Evolutionary conservation across 129 eudicot species (phyloP).

Genomic region (Mikania micrantha): DNA sequence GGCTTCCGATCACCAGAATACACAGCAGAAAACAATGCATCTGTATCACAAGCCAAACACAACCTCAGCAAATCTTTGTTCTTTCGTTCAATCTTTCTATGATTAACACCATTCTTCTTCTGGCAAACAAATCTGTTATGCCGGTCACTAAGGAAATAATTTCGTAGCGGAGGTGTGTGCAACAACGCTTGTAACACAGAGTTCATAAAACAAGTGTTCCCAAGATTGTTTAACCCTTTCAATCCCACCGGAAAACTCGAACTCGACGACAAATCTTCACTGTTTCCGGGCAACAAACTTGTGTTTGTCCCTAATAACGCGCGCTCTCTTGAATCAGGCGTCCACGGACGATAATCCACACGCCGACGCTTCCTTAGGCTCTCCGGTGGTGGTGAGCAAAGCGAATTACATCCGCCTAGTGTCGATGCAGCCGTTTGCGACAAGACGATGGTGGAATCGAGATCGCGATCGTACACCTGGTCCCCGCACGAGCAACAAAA

Average conservation of each 20-base stretch:
- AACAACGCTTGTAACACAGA: slow-evolving; percentile 92
- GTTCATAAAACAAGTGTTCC: slow-evolving; percentile 90
- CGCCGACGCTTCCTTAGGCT: slow-evolving; percentile 64
- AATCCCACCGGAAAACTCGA: slow-evolving; percentile 51
- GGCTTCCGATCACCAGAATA: slow-evolving; percentile 69
- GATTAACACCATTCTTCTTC: slow-evolving; percentile 37
- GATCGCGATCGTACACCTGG: slow-evolving; percentile 76
- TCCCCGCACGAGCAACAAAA: slow-evolving; percentile 61
- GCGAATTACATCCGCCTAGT: slow-evolving; percentile 29
- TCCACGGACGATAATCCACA: slow-evolving; percentile 64
- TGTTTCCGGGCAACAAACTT: slow-evolving; percentile 16
- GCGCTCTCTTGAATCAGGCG: slow-evolving; percentile 41
- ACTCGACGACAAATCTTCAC: neutral
- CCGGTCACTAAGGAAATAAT: slow-evolving; percentile 70
- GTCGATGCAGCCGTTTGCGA: slow-evolving; percentile 37
- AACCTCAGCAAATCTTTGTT: slow-evolving; percentile 32
- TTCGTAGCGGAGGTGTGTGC: slow-evolving; percentile 81
- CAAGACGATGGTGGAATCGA: slow-evolving; percentile 49
- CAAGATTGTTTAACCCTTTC: slow-evolving; percentile 77
- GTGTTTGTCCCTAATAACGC: slow-evolving; percentile 36
- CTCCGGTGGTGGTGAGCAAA: slow-evolving; percentile 35
- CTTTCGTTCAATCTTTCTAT: slow-evolving; percentile 22
- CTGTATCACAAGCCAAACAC: slow-evolving; percentile 88
- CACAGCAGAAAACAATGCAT: slow-evolving; percentile 67
- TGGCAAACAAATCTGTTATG: slow-evolving; percentile 69